Percentiles rank a stretch among this genome's conserved stretches.
Evolutionary conservation across 2,329 filamentous ascomycete genomes (phyloP).

Genomic region (Fusarium longipes): DNA sequence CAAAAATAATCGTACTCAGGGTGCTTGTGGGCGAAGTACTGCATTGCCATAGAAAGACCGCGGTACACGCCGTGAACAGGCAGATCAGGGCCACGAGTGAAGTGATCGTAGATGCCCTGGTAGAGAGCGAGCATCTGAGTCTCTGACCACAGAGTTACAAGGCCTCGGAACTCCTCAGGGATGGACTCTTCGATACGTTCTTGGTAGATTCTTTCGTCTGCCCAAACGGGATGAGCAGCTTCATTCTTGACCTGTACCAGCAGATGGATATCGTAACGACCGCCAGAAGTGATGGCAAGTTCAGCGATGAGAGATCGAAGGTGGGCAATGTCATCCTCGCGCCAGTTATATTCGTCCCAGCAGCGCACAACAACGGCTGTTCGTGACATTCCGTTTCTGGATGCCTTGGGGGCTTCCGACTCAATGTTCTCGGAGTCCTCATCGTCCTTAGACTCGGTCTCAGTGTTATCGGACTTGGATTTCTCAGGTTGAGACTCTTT

Average conservation of each 20-base stretch:
- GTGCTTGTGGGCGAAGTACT: conserved; percentile 89
- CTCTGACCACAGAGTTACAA: conserved; percentile 93
- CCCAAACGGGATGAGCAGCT: conserved; percentile 79
- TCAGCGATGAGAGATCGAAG: conserved; percentile 87
- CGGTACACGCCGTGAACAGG: conserved; percentile 93
- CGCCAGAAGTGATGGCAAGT: conserved; percentile 81
- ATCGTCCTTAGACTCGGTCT: conserved; percentile 9
- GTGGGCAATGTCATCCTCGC: conserved; percentile 82
- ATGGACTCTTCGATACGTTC: conserved; percentile 74
- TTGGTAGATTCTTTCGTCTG: conserved; percentile 75
- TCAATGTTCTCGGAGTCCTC: conserved; percentile 1
- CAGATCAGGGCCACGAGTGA: conserved; percentile 71
- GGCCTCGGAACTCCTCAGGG: conserved; percentile 85
- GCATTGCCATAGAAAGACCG: conserved; percentile 92
- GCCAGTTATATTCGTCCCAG: conserved; percentile 84
- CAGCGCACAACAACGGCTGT: conserved; percentile 85
- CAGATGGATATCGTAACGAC: conserved; percentile 87
- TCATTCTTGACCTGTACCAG: conserved; percentile 87
- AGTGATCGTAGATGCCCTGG: conserved; percentile 85
- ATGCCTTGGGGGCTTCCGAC: not conserved
- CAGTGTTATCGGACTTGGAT: conserved; percentile 15
- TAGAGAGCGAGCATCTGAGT: conserved; percentile 93
- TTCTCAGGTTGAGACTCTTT: conserved; percentile 9
- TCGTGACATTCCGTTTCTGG: conserved; percentile 44
- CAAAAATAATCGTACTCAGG: conserved; percentile 92